Evolutionary conservation across 345 rosid species (phyloP).

Genomic region (Eutrema japonicum): DNA sequence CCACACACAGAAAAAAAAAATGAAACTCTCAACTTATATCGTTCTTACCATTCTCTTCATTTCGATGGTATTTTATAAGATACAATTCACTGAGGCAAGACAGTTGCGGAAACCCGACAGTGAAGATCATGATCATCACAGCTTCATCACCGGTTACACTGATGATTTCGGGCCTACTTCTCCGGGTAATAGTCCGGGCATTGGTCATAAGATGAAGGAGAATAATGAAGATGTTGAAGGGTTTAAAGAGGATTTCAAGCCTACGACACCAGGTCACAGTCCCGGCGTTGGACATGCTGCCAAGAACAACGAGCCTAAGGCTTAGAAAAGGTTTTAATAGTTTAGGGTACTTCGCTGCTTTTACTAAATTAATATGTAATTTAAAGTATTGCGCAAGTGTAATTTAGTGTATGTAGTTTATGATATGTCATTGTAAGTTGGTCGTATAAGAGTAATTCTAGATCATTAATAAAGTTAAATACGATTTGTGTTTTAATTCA

Average conservation of each 20-base stretch:
- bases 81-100: conserved; percentile 27
- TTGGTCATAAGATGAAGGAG: conserved; percentile 45
- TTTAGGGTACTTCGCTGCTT: conserved; percentile 8
- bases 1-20: neutral
- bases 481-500: neutral
- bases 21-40: conserved; percentile 30
- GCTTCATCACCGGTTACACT: conserved; percentile 19
- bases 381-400: conserved; percentile 16
- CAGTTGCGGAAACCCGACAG: conserved; percentile 12
- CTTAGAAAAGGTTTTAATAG: conserved; percentile 34
- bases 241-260: conserved; percentile 45
- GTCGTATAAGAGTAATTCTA: conserved; percentile 1
- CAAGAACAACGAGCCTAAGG: conserved; percentile 37
- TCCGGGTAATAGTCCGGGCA: conserved; percentile 55
- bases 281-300: conserved; percentile 40
- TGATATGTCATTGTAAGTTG: conserved; percentile 25
- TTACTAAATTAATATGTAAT: conserved; percentile 19
- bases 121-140: conserved; percentile 31
- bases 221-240: neutral
- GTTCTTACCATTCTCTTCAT: conserved; percentile 22
- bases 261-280: conserved; percentile 43
- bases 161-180: conserved; percentile 47
- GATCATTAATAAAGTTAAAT: conserved; percentile 16
- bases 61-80: conserved; percentile 6
- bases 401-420: conserved; percentile 17